A percentile compares a stretch with the other conserved stretches of the same genome.
phyloP scores from a whole-genome alignment of 164 flowering plant species.

The Warburgia ugandensis region DNA sequence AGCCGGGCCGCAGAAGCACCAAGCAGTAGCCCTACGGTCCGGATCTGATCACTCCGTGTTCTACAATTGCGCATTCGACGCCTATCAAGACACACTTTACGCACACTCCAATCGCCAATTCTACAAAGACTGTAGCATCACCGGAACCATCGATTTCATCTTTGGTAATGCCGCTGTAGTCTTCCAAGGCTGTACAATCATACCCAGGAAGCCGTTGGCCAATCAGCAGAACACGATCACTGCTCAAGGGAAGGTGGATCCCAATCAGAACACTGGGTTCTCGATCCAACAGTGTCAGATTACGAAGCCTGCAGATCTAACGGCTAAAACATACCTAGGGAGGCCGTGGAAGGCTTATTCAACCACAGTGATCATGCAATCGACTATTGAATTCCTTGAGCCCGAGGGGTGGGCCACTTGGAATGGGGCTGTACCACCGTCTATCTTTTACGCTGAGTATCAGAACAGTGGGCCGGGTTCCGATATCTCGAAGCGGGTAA shows the following conservation, averaged over 20 bases:
- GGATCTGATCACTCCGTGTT: slow-evolving; percentile 58
- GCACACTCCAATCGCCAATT: slow-evolving; percentile 75
- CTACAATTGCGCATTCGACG: slow-evolving; percentile 55
- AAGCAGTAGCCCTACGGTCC: slow-evolving; percentile 73
- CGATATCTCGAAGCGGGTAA: slow-evolving; percentile 33
- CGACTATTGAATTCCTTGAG: slow-evolving; percentile 34
- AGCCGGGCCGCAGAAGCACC: slow-evolving; percentile 70
- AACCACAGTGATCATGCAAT: slow-evolving; percentile 66
- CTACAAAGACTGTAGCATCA: slow-evolving; percentile 61
- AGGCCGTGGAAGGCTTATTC: slow-evolving; percentile 83
- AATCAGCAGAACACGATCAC: slow-evolving; percentile 70
- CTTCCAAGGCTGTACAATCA: slow-evolving; percentile 57
- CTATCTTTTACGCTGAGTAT: slow-evolving; percentile 76
- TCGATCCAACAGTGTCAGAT: slow-evolving; percentile 47
- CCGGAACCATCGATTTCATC: slow-evolving; percentile 80
- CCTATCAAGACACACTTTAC: slow-evolving; percentile 79
- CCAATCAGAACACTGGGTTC: slow-evolving; percentile 63
- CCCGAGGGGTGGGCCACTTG: slow-evolving; percentile 63
- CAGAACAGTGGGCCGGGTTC: slow-evolving; percentile 68
- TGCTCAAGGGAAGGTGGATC: slow-evolving; percentile 76
- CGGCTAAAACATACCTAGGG: slow-evolving; percentile 58
- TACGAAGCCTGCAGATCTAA: slow-evolving; percentile 24
- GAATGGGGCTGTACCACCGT: slow-evolving; percentile 44
- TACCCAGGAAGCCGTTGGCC: slow-evolving; percentile 52
- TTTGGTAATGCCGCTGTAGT: slow-evolving; percentile 72